phyloP scores from a whole-genome alignment of 1,284 basidiomycete species.

The Meira nashicola region DNA sequence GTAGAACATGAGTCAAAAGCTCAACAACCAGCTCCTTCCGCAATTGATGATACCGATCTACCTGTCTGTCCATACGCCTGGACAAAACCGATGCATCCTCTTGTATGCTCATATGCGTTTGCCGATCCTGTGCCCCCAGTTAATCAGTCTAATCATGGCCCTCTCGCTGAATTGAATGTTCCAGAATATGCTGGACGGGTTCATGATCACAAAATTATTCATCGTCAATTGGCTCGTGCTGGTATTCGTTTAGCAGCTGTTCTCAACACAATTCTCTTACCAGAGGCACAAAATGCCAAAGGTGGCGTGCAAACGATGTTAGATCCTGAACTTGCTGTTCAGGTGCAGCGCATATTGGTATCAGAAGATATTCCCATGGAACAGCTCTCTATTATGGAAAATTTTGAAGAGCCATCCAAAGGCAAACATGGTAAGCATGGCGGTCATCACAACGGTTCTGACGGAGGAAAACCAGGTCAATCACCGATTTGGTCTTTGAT shows the following conservation, averaged over 20 bases:
- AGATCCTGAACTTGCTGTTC: background rate
- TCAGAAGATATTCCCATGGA: background rate
- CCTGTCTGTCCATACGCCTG: slow-evolving; percentile 67
- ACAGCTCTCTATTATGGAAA: background rate
- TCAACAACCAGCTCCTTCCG: background rate
- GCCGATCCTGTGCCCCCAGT: slow-evolving; percentile 59
- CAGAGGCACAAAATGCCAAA: slow-evolving; percentile 10
- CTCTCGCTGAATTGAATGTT: slow-evolving; percentile 74
- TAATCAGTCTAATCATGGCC: slow-evolving; percentile 22
- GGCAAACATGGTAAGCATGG: background rate
- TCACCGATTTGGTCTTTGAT: slow-evolving; percentile 34
- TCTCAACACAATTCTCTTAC: slow-evolving; percentile 60
- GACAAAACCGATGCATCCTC: slow-evolving; percentile 37
- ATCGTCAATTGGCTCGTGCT: slow-evolving; percentile 73
- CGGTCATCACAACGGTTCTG: background rate
- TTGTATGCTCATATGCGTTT: slow-evolving; percentile 58
- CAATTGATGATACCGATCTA: slow-evolving; percentile 45
- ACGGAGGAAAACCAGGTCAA: background rate
- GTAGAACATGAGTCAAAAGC: background rate
- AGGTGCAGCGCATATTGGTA: background rate
- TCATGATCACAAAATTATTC: slow-evolving; percentile 63
- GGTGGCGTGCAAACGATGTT: background rate
- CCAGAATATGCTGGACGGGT: slow-evolving; percentile 66
- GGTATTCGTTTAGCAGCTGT: slow-evolving; percentile 75
- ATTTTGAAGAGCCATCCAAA: too few species aligned